Percentiles rank a stretch among this genome's conserved stretches.
These are phyloP conservation scores for Phaffia rhodozyma DNA, from an alignment of 1,284 basidiomycete genomes.

Conservation along the genomic window DNA sequence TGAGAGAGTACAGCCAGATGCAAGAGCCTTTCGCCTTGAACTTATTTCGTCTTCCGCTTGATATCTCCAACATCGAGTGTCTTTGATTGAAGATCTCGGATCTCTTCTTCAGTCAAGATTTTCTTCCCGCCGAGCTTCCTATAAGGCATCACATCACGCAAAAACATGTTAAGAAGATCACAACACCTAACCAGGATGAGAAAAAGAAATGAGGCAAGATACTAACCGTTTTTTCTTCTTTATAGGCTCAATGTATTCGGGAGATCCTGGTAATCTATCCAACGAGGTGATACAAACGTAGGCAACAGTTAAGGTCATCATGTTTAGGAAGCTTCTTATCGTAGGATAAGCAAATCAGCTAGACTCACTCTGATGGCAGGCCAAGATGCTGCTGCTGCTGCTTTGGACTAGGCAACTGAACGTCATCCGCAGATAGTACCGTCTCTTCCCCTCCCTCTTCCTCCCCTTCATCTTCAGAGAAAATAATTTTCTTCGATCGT, in stretches of 20 bases:
- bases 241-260: background rate
- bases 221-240: slow-evolving; percentile 15
- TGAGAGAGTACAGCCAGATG: too few relatives aligned
- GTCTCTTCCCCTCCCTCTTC: background rate
- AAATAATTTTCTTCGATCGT: slow-evolving; percentile 5
- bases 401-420: background rate
- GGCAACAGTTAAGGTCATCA: background rate
- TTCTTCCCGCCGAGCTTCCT: slow-evolving; percentile 10
- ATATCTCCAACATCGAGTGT: too few relatives aligned
- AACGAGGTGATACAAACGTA: background rate
- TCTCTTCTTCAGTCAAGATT: slow-evolving; percentile 12
- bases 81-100: background rate
- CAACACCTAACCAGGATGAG: background rate
- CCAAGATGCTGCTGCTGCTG: background rate
- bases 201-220: background rate
- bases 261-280: background rate
- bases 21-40: too few relatives aligned
- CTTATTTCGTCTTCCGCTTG: too few relatives aligned
- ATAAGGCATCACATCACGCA: background rate
- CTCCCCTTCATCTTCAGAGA: slow-evolving; percentile 14
- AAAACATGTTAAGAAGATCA: background rate
- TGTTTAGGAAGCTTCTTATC: background rate
- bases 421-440: slow-evolving; percentile 24
- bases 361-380: too few relatives aligned
- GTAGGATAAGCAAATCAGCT: background rate